Evolutionary conservation across 768 basidiomycete genomes (phyloP), one percentile per base, ranked within the genome.

Genomic region (Boletus huronensis): DNA sequence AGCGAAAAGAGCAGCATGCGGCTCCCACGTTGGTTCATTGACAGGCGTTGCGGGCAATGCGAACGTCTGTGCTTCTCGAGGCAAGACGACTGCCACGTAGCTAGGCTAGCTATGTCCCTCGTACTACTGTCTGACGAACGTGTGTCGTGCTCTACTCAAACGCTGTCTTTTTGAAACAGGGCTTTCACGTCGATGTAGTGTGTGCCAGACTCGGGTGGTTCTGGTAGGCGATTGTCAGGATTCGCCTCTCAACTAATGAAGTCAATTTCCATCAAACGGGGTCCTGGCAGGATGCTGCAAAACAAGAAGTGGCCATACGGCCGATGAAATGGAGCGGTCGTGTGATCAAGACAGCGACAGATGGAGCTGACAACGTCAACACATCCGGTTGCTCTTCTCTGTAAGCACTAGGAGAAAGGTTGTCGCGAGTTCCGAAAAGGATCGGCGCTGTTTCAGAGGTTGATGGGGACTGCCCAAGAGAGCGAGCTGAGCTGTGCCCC

Each of bases 391-490:
- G 13, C 31, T 10, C 32, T 48, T 35, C 46, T 13, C 9, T 47
- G 32, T 10, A 11, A 35, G 28, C 26, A 19, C 41, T 42, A 17
- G 26, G 16, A 14, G 42, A 38, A 17, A 9, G 3, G 35, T 7
- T 36, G 35, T 36, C 35, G 35, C 17, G 8, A 6, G 36, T 38
- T 38, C 36, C 36, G 36, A 38, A 10, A 38, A 9, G n/a, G 36
- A 38, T 38, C 38, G 26, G 51, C 39, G 41, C 29, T 39, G 55
- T 57, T 57, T 57, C 55, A n/a, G n/a, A n/a, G n/a, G n/a, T n/a
- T n/a, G n/a, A n/a, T n/a, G n/a, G n/a, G n/a, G n/a, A n/a, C n/a
- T n/a, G n/a, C 31, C 31, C 3, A 31, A 5, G 31, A 31, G 11
- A 31, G 31, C 11, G 31, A 31, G 31, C 13, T 11, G 31, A 31